These are phyloP conservation scores for Lecanoromycetidae sp. DNA, from an alignment of 2,329 filamentous ascomycete species.

Conservation along the genomic window DNA sequence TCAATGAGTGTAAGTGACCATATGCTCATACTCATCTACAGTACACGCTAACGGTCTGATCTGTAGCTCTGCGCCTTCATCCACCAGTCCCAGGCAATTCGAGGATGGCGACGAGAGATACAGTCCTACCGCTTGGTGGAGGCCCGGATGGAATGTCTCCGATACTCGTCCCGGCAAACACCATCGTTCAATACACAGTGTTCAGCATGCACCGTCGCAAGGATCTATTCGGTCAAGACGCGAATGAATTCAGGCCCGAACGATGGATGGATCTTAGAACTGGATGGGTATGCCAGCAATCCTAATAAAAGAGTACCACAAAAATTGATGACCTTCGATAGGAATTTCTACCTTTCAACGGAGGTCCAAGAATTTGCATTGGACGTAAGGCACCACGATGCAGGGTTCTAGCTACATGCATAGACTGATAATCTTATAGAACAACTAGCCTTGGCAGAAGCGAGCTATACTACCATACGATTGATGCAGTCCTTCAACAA, in stretches of 20 bases:
- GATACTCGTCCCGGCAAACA: constrained; percentile 54
- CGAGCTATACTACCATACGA: constrained; percentile 15
- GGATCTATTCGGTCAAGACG: constrained; percentile 37
- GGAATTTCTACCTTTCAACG: constrained; percentile 11
- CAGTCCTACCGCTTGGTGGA: constrained; percentile 12
- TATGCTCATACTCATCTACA: no score
- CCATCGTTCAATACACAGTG: constrained; percentile 53
- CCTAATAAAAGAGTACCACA: no score
- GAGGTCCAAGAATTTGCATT: constrained; percentile 9
- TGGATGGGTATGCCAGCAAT: no score
- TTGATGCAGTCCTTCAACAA: constrained; percentile 16
- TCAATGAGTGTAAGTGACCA: no score
- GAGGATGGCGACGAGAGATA: background rate
- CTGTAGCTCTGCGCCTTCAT: constrained; percentile 4
- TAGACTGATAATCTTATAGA: background rate
- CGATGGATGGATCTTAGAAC: constrained; percentile 23
- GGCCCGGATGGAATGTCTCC: constrained; percentile 36
- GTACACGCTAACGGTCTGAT: no score
- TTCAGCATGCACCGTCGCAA: constrained; percentile 61
- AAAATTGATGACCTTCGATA: no score
- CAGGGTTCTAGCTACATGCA: background rate
- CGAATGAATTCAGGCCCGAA: constrained; percentile 30
- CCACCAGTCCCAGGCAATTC: background rate
- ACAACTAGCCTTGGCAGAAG: constrained; percentile 18
- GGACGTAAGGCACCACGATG: constrained; percentile 11